Evolutionary conservation across 2,329 filamentous ascomycete genomes (phyloP).

Genomic region (Didymella lethalis): DNA sequence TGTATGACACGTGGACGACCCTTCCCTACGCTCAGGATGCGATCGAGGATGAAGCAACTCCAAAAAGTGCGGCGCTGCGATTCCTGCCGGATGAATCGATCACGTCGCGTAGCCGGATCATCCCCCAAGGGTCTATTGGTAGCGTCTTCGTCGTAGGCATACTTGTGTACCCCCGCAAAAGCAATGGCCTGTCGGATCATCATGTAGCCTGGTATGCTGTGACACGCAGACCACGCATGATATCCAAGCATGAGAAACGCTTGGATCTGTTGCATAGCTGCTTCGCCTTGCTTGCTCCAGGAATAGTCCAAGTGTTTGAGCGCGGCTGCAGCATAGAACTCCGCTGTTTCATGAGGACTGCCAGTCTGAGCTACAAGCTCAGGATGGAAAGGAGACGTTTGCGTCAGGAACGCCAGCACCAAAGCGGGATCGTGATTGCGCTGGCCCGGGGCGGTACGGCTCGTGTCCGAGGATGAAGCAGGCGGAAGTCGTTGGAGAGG

Average conservation of each 20-base stretch:
- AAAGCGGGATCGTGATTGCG: slow-evolving; percentile 60
- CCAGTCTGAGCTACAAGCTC: slow-evolving; percentile 47
- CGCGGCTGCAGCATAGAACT: slow-evolving; percentile 70
- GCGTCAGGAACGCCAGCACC: slow-evolving; percentile 70
- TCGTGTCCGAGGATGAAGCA: slow-evolving; percentile 43
- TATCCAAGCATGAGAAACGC: slow-evolving; percentile 74
- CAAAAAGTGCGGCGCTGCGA: slow-evolving; percentile 74
- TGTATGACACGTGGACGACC: slow-evolving; percentile 67
- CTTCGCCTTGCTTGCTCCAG: slow-evolving; percentile 30
- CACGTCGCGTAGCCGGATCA: slow-evolving; percentile 33
- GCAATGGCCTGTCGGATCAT: slow-evolving; percentile 67
- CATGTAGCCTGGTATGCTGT: slow-evolving; percentile 70
- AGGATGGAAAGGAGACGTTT: slow-evolving; percentile 74
- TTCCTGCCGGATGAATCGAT: slow-evolving; percentile 67
- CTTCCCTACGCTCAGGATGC: slow-evolving; percentile 71
- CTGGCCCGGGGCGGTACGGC: slow-evolving; percentile 39
- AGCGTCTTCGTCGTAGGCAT: slow-evolving; percentile 40
- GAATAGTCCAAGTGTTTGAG: slow-evolving; percentile 54
- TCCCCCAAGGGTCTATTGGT: slow-evolving; percentile 32
- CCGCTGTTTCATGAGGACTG: slow-evolving; percentile 53
- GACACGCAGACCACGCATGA: slow-evolving; percentile 74
- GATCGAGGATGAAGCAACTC: slow-evolving; percentile 76
- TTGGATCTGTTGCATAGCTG: slow-evolving; percentile 70
- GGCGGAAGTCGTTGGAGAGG: slow-evolving; percentile 35
- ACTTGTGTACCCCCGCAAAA: slow-evolving; percentile 59